These are phyloP conservation scores for Spinacia oleracea DNA, from an alignment of 179 eudicot genomes.

Conservation along the genomic window DNA sequence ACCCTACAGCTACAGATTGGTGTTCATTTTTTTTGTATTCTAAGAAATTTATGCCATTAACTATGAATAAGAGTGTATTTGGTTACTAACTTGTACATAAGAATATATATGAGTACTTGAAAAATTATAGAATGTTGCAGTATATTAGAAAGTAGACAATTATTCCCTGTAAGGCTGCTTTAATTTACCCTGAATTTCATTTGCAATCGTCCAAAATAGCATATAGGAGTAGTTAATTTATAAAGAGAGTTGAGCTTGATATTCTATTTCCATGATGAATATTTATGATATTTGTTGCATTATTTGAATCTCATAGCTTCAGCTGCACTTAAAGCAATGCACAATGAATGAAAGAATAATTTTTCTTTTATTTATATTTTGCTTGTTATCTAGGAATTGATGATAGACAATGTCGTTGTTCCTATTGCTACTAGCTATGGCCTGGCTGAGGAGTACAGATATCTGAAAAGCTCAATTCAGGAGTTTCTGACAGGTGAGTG, in stretches of 20 bases:
- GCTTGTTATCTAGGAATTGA: conserved; percentile 61
- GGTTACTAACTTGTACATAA: neutral
- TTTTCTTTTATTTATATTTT: neutral
- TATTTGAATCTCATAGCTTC: neutral
- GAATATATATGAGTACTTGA: neutral
- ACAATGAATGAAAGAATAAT: neutral
- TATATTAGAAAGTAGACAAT: neutral
- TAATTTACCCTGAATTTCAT: neutral
- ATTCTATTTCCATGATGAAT: neutral
- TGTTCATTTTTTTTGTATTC: neutral
- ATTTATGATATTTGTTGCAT: neutral
- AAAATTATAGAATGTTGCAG: neutral
- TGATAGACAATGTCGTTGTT: conserved; percentile 81
- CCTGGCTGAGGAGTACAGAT: conserved; percentile 67
- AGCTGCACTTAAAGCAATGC: neutral
- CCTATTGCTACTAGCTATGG: conserved; percentile 75
- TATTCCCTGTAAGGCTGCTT: too few relatives aligned
- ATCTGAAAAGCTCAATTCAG: conserved; percentile 80
- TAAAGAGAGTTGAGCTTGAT: neutral
- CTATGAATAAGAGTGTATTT: neutral
- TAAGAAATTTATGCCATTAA: neutral
- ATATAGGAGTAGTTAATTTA: neutral
- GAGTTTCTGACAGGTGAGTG: conserved; percentile 69
- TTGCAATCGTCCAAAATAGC: neutral
- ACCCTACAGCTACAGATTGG: neutral